Base-by-base conservation (phyloP, 2,329 filamentous ascomycete species). In the Diplocarpon rosae region DNA sequence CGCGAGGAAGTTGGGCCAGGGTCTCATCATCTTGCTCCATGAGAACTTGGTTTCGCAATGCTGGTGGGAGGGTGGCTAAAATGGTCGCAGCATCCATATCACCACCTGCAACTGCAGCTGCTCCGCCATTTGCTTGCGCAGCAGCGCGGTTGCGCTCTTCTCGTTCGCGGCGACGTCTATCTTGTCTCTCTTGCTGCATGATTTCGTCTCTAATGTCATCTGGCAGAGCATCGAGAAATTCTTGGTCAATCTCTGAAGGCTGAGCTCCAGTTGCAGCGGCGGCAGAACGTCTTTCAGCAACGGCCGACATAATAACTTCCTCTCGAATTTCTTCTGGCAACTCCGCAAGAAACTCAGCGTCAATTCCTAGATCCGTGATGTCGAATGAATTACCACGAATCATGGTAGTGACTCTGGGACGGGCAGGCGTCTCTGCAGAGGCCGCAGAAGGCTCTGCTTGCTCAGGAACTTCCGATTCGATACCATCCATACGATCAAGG, bases 241-340 rank as follows among this genome's bases (percentile, higher is more conserved):
- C 89, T 52, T 86, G 84, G 63, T 88, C 90, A 49, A 94, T 90
- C 56, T 90, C 86, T 3, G 78, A 83, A 29, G 85, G 79, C 56
- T 88, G 80, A 48, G 89, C 85, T 14, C 78, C 76, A 20, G 76
- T 73, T 44, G 74, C 78, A 66, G 69, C 75, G 34, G 86, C 85
- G 62, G 92, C 79, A 7, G 83, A 83, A 51, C 90, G 80, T 53
- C 90, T 78, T 52, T 86, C 80, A 42, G 85, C 87, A 51, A 95
- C 76, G 47, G 94, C 88, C 50, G 89, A 81, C 62, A 93, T 87
- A 52, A 98, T 85, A 39, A 98, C 92, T 62, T 98, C 92, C 63
- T 96, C 90, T 37, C 92, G 77, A 60, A 96, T 80, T 49, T 98
- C 93, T 56, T 98, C 92, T 0, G 92, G 92, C n/a, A 98, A 69